Base-by-base conservation (phyloP, 768 basidiomycete species). In the Melanogaster broomeanus region DNA sequence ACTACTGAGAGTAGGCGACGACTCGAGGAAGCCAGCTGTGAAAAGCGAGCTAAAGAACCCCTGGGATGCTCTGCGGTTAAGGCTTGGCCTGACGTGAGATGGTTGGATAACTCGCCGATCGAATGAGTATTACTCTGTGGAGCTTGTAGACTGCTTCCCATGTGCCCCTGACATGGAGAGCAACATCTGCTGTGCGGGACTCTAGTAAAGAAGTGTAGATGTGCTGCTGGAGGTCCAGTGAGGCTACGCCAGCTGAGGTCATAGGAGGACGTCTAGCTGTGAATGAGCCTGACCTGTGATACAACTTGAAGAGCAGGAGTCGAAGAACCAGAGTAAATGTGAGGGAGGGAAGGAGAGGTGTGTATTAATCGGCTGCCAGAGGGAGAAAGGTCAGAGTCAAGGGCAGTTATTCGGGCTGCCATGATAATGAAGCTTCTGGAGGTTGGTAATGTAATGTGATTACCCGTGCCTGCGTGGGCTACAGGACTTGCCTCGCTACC, bases 11-110 rank as follows among this genome's bases (percentile, higher is more conserved):
- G 58, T 57, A 13, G 55, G 48, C 8, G 65, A 61, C 1, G 87
- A 85, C 61, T 92, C 91, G 27, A 76, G 70, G 61, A 90, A 92
- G 4, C 87, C 90, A 2, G 83, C 80, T 1, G 88, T 90, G 70
- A 96, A 97, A 19, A 97, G 79, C 28, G 90, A 85, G 42, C 83
- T 78, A 72, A 96, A 95, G 77, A 93, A 97, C 11, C 88, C 93
- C 86, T 90, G 61, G 1, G 58, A 33, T 44, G 53, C 45, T 31
- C 31, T 31, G 34, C 38, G 46, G 41, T 6, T 28, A 24, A 21
- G 4, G 50, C 37, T 15, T 4, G 28, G n/a, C n/a, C n/a, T n/a
- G n/a, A n/a, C n/a, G n/a, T 57, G 35, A 34, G 25, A 12, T 6
- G 25, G 19, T 15, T 35, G 25, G 25, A 39, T 18, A 7, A 78